These are phyloP conservation scores for Kazachstania kunashirensis DNA, from an alignment of 805 yeast species.

Conservation along the genomic window DNA sequence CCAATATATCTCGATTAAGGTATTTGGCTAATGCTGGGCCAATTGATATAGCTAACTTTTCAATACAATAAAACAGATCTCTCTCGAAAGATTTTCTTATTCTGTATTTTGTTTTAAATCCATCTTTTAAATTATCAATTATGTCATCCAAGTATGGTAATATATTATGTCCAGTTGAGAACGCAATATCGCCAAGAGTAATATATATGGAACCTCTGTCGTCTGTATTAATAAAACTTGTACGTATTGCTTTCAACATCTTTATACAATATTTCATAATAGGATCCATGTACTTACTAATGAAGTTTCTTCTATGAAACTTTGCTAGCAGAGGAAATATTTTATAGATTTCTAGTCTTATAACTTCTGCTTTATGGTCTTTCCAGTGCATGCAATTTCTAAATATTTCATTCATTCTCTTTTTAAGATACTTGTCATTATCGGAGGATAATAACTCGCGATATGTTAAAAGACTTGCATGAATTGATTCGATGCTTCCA, in stretches of 20 bases:
- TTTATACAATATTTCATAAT: conserved; percentile 68
- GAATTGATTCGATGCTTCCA: conserved; percentile 59
- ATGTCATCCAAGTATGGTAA: conserved; percentile 82
- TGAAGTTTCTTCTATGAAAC: conserved; percentile 66
- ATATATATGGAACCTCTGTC: conserved; percentile 70
- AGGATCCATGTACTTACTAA: conserved; percentile 69
- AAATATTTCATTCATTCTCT: conserved; percentile 67
- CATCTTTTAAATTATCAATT: conserved; percentile 74
- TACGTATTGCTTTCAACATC: conserved; percentile 60
- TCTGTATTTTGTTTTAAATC: conserved; percentile 43
- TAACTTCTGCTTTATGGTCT: conserved; percentile 64
- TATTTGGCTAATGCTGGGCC: conserved; percentile 91
- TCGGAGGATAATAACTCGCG: conserved; percentile 58
- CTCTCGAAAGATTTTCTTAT: conserved; percentile 67
- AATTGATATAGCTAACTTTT: conserved; percentile 76
- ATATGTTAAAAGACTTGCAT: conserved; percentile 76
- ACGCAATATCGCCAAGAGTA: conserved; percentile 78
- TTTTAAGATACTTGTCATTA: conserved; percentile 62
- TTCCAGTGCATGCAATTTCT: conserved; percentile 64
- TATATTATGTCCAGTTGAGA: conserved; percentile 67
- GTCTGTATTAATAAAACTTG: conserved; percentile 17
- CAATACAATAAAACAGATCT: conserved; percentile 80
- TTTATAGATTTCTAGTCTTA: conserved; percentile 76
- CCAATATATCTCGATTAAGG: conserved; percentile 70
- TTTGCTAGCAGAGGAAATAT: conserved; percentile 76